Evolutionary conservation across 2,329 filamentous ascomycete species (phyloP), one percentile per base, ranked within the genome.

Genomic region (Knoxdaviesia proteae): DNA sequence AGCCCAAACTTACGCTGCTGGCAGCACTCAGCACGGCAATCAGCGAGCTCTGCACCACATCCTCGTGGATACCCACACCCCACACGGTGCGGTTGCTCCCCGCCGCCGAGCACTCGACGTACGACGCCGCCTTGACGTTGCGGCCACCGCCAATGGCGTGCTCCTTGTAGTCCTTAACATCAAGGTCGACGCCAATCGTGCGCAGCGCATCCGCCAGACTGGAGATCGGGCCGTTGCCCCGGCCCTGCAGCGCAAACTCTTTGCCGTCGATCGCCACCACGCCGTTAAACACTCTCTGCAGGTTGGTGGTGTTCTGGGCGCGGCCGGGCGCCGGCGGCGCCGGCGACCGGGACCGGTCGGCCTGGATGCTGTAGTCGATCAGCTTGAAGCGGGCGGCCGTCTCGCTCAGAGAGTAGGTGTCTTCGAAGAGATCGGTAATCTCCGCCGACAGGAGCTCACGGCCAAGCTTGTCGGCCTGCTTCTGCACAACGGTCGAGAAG

Each of bases 81-180:
- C 86, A 94, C 3, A 93, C 80, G 53, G 74, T 80, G 52, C 83
- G 68, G 43, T 70, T 71, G 48, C 68, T 78, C 39, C 71, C 74
- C 4, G 71, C 61, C 20, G 77, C 69, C 32, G 71, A 86, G 60
- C 86, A 94, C 59, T 94, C 83, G 49, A 96, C 93, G 56, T 92
- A 96, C 2, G 87, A 84, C 2, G 86, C 88, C n/a, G 88, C 88
- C 65, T 92, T 92, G 50, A 88, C 84, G 47, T 84, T 74, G 52
- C 76, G 73, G 47, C 83, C 84, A 42, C 69, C 67, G 49, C 84
- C 84, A 51, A 96, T 86, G 32, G 87, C 80, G 61, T 96, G 88
- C 60, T 96, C 90, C 66, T 92, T 94, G 67, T 96, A 96, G 58
- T 94, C 84, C 39, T 78, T 74, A 42, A 96, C 84, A 55, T 96